phyloP scores from a whole-genome alignment of 768 basidiomycete species.

The Russula dissimulans region DNA sequence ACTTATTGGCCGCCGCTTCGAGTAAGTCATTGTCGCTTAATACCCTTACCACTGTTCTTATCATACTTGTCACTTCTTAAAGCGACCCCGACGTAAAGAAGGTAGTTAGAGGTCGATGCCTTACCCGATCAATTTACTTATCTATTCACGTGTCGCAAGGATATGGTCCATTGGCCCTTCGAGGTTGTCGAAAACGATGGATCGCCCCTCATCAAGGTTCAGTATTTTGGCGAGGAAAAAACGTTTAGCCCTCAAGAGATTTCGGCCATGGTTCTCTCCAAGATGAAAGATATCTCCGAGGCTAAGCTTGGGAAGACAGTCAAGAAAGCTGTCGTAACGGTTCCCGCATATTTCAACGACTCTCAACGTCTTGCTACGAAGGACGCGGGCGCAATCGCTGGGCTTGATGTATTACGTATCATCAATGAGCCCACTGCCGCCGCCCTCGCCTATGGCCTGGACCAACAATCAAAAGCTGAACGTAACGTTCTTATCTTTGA shows the following conservation, averaged over 20 bases:
- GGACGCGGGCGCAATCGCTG: conserved; percentile 96
- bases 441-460: conserved; percentile 97
- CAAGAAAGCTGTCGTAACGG: conserved; percentile 98
- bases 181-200: conserved; percentile 94
- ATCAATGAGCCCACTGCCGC: conserved; percentile 99
- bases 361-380: conserved; percentile 99
- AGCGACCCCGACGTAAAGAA: conserved; percentile 93
- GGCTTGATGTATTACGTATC: conserved; percentile 99
- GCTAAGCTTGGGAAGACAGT: conserved; percentile 97
- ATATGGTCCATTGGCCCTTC: conserved; percentile 97
- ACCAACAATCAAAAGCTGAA: conserved; percentile 89
- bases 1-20: conserved; percentile 94
- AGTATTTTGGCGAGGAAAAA: conserved; percentile 92
- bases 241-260: conserved; percentile 98
- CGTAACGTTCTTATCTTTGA: conserved; percentile 99
- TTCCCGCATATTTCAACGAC: conserved; percentile 99
- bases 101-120: conserved; percentile 31
- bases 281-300: conserved; percentile 99
- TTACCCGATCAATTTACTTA: background rate
- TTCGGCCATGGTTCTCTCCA: conserved; percentile 98
- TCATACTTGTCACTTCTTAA: conserved; percentile 14
- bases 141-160: conserved; percentile 41
- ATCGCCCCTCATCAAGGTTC: conserved; percentile 92
- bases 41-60: background rate
- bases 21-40: conserved; percentile 52